Conservation (phyloP, 257 asterid genomes). For the Cynanchum wilfordii region DNA sequence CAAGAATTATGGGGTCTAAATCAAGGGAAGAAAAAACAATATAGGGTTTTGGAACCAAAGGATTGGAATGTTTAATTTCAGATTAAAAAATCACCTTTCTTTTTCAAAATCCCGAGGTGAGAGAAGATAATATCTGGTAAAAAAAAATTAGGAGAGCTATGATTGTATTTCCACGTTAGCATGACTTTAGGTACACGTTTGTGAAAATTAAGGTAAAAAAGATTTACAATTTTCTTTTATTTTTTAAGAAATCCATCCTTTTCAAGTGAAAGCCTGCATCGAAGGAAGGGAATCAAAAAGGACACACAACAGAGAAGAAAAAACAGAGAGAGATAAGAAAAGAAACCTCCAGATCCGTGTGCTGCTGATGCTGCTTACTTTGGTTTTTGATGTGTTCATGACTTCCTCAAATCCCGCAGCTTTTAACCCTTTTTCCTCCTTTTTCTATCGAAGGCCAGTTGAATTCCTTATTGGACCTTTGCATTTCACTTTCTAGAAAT, state of each 20-base stretch:
- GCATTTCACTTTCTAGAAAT: background rate
- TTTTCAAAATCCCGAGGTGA: conserved; percentile 48
- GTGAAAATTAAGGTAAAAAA: conserved; percentile 34
- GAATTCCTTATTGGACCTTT: background rate
- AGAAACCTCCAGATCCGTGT: background rate
- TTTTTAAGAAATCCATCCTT: conserved; percentile 15
- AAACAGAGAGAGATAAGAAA: no score
- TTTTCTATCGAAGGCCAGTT: background rate
- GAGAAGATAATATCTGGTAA: background rate
- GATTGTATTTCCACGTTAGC: conserved; percentile 28
- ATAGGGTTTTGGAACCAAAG: conserved; percentile 4
- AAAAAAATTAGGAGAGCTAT: background rate
- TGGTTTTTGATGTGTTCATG: conserved; percentile 18
- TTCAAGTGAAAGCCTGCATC: conserved; percentile 24
- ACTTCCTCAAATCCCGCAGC: conserved; percentile 63
- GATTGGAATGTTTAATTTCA: conserved; percentile 17
- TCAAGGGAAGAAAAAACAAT: no score
- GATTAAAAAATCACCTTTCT: background rate
- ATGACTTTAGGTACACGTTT: conserved; percentile 55
- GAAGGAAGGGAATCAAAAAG: conserved; percentile 35
- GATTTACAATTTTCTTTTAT: no score
- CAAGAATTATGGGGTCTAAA: background rate
- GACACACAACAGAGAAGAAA: background rate
- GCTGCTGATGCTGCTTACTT: background rate
- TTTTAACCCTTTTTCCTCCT: background rate